Evolutionary conservation across 768 basidiomycete species (phyloP).

Genomic region (Pleurotus citrinopileatus): DNA sequence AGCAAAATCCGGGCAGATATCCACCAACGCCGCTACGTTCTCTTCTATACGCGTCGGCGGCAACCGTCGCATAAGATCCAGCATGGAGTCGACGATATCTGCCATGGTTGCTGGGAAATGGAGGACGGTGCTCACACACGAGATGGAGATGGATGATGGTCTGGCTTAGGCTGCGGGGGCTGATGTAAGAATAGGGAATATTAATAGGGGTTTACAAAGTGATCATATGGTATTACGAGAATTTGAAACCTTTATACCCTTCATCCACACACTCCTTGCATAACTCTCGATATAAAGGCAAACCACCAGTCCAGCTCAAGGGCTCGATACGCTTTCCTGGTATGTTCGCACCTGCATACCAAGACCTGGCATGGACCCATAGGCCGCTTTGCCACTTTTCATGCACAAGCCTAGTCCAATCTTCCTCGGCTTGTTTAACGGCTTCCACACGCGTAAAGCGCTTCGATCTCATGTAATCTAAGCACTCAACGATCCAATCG

Average conservation of each 20-base stretch:
- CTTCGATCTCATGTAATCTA: conserved; percentile 10
- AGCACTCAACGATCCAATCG: conserved; percentile 15
- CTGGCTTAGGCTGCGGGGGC: neutral
- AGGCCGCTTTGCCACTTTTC: neutral
- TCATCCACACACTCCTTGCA: conserved; percentile 11
- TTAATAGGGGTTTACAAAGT: too few species aligned
- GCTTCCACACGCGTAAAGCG: conserved; percentile 14
- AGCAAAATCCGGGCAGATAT: conserved; percentile 87
- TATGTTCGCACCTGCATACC: conserved; percentile 16
- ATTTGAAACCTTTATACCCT: conserved; percentile 16
- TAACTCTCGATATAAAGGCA: conserved; percentile 10
- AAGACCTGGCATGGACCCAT: conserved; percentile 9
- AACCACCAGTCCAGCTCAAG: conserved; percentile 14
- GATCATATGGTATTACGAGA: too few species aligned
- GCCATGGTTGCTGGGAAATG: conserved; percentile 40
- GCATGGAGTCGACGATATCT: conserved; percentile 87
- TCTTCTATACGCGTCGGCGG: conserved; percentile 87
- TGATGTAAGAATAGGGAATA: too few species aligned
- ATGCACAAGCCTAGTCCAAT: conserved; percentile 9
- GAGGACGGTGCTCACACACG: conserved; percentile 4
- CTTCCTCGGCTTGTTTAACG: conserved; percentile 12
- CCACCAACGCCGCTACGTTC: conserved; percentile 79
- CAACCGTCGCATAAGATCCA: conserved; percentile 94
- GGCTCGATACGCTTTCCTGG: conserved; percentile 15
- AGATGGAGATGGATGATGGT: neutral